phyloP scores from a whole-genome alignment of 352 stramenopile species.

The Bremia lactucae region DNA sequence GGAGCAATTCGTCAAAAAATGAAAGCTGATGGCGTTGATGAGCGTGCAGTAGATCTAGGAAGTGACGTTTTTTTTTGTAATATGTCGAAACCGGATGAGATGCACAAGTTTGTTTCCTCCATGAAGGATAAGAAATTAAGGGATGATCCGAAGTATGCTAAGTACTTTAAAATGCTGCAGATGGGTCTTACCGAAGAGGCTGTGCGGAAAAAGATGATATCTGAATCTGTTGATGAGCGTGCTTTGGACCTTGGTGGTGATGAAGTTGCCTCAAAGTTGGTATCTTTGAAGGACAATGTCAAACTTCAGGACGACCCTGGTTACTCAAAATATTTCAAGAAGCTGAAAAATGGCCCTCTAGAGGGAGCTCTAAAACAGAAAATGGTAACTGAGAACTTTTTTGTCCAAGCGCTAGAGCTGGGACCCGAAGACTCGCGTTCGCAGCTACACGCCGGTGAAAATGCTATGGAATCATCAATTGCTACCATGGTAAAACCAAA shows the following conservation, averaged over 20 bases:
- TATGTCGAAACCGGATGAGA: constrained; percentile 1
- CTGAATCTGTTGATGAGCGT: constrained; percentile 33
- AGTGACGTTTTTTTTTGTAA: constrained; percentile 8
- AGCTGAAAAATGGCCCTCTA: constrained; percentile 88
- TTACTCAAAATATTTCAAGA: constrained; percentile 90
- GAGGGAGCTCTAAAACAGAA: constrained; percentile 81
- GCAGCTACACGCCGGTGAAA: constrained; percentile 13
- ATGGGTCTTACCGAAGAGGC: constrained; percentile 79
- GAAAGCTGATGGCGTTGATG: constrained; percentile 33
- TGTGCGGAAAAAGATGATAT: constrained; percentile 79
- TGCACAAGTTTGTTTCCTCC: constrained; percentile 1
- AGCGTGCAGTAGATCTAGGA: constrained; percentile 32
- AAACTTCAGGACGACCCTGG: constrained; percentile 50
- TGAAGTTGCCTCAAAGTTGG: constrained; percentile 29
- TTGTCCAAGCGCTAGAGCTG: constrained; percentile 53
- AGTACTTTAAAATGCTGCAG: constrained; percentile 93
- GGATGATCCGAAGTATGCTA: constrained; percentile 61
- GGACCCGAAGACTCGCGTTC: constrained; percentile 47
- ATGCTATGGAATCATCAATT: constrained; percentile 2
- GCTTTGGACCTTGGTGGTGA: constrained; percentile 51
- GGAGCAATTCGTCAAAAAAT: constrained; percentile 86
- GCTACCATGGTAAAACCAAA: constrained; percentile 14
- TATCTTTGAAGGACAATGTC: constrained; percentile 13
- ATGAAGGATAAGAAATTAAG: constrained; percentile 20
- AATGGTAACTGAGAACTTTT: constrained; percentile 44